Evolutionary conservation across 768 basidiomycete species (phyloP), one percentile per base, ranked within the genome.

Genomic region (Hysterangium stoloniferum): DNA sequence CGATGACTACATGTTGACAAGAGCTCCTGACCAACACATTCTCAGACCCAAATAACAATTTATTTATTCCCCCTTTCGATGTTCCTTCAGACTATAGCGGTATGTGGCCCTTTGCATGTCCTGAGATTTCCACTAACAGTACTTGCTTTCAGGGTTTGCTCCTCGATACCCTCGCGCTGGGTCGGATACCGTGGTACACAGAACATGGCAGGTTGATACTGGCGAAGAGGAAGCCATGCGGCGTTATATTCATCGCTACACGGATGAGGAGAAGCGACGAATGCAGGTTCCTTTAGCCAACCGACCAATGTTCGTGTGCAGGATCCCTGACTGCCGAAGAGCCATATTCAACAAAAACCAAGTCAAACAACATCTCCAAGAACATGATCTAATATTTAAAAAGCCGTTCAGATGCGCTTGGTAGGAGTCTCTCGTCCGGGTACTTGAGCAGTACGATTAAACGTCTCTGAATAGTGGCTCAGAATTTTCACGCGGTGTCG

Each of bases 271-370:
- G 27, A 29, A 33, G 17, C 24, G 44, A 6, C 11, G 9, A 17
- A 9, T 45, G 12, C 8, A 20, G 24, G 15, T 42, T 27, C 12
- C 41, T 15, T 25, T 15, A 27, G 24, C 29, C 1, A 24, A 22
- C 34, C 49, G 37, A 22, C 49, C 49, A n/a, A 43, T 17, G 12
- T 51, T 51, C 31, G 19, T 42, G 15, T 48, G 47, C 37, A 22
- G 4, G 15, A 6, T 48, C 11, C 17, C 13, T 13, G 47, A 20
- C 9, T 22, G 33, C 20, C 25, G 47, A 1, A 6, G 8, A 15
- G 20, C 19, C 19, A 5, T 35, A 19, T 22, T 37, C 13, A 22
- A 48, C 37, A 4, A 35, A 7, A 35, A 32, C 7, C 47, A 48
- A 24, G 25, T 48, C 11, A 22, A 31, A 22, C 22, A 22, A 27